A percentile compares a stretch with the other conserved stretches of the same genome.
phyloP scores from a whole-genome alignment of 2,329 filamentous ascomycete genomes.

The Paecilomyces sp. region DNA sequence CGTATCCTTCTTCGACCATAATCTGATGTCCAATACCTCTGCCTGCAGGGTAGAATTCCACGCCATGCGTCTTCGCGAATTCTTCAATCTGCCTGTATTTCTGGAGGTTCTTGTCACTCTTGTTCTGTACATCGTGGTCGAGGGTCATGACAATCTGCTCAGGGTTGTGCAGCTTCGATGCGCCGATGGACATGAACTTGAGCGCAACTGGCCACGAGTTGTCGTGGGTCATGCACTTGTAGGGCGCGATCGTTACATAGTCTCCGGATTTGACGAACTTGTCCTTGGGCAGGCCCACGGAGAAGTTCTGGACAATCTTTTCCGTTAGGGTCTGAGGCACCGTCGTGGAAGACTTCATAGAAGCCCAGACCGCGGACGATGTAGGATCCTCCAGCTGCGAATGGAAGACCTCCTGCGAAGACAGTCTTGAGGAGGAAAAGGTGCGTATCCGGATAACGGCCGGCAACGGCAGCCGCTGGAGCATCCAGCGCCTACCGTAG shows the following conservation, averaged over 20 bases:
- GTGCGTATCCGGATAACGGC: slow-evolving; percentile 16
- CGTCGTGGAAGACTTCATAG: slow-evolving; percentile 51
- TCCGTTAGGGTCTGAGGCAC: slow-evolving; percentile 76
- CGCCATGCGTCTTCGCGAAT: slow-evolving; percentile 71
- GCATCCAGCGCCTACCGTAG: slow-evolving; percentile 4
- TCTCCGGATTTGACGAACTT: slow-evolving; percentile 74
- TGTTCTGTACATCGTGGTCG: slow-evolving; percentile 87
- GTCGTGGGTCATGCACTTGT: slow-evolving; percentile 79
- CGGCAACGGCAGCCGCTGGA: slow-evolving; percentile 6
- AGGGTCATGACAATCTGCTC: slow-evolving; percentile 74
- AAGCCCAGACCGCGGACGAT: slow-evolving; percentile 67
- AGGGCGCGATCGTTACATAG: slow-evolving; percentile 69
- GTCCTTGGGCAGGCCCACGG: slow-evolving; percentile 65
- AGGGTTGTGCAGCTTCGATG: slow-evolving; percentile 62
- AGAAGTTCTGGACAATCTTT: slow-evolving; percentile 81
- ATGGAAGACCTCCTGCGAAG: slow-evolving; percentile 51
- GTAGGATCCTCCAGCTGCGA: slow-evolving; percentile 54
- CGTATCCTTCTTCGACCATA: slow-evolving; percentile 69
- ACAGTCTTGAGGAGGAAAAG: slow-evolving; percentile 19
- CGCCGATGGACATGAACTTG: slow-evolving; percentile 80
- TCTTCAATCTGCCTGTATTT: slow-evolving; percentile 78
- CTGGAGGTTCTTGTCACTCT: slow-evolving; percentile 65
- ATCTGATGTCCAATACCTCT: slow-evolving; percentile 79
- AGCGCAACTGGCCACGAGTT: slow-evolving; percentile 69
- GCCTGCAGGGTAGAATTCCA: slow-evolving; percentile 71